These are phyloP conservation scores for Boeremia exigua DNA, from an alignment of 2,329 filamentous ascomycete genomes.

Conservation along the genomic window DNA sequence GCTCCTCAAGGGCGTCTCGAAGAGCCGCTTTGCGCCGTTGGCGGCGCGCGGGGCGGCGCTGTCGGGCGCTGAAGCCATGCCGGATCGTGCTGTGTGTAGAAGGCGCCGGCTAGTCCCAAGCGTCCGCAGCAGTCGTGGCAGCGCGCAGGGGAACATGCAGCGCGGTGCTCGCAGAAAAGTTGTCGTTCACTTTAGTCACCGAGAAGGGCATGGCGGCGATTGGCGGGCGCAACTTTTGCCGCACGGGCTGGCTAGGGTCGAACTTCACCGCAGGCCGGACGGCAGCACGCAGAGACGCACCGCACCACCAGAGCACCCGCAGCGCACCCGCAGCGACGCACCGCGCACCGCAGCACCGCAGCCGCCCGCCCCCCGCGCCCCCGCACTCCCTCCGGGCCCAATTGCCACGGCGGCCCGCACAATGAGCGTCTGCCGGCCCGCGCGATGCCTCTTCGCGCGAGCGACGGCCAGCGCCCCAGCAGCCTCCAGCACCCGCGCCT, in stretches of 20 bases:
- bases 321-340: not conserved
- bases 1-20: slow-evolving; percentile 41
- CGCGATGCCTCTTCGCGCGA: slow-evolving; percentile 51
- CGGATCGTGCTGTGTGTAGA: slow-evolving; percentile 23
- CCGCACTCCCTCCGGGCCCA: no score
- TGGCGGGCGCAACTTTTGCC: slow-evolving; percentile 21
- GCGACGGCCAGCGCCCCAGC: slow-evolving; percentile 31
- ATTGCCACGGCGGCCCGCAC: slow-evolving; percentile 23
- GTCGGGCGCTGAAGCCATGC: slow-evolving; percentile 44
- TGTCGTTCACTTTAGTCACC: slow-evolving; percentile 31
- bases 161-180: slow-evolving; percentile 19
- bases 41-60: slow-evolving; percentile 39
- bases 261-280: no score
- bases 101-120: slow-evolving; percentile 26
- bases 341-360: slow-evolving; percentile 4
- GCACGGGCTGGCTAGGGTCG: no score
- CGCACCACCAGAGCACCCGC: no score
- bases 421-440: slow-evolving; percentile 53
- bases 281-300: no score
- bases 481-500: slow-evolving; percentile 47
- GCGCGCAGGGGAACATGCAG: slow-evolving; percentile 31
- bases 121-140: slow-evolving; percentile 36
- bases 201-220: slow-evolving; percentile 31
- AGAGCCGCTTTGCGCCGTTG: slow-evolving; percentile 44
- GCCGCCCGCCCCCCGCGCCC: not conserved